phyloP scores from a whole-genome alignment of 805 yeast species.

The Clavispora phyllophila region DNA sequence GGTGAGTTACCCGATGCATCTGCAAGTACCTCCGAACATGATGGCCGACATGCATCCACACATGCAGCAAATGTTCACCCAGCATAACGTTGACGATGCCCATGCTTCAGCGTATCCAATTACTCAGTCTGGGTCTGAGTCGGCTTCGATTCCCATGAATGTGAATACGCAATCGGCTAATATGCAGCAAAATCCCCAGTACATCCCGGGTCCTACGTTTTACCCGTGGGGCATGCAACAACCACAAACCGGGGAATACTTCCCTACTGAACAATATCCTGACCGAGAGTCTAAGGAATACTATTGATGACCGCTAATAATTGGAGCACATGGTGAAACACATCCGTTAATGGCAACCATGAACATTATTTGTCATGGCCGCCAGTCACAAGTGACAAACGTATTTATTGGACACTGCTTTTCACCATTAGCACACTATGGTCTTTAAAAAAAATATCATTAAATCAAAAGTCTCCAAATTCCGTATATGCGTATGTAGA shows the following conservation, averaged over 20 bases:
- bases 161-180: neutral
- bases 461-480: neutral
- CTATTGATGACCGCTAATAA: neutral
- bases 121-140: neutral
- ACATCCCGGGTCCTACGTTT: neutral
- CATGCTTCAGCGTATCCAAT: neutral
- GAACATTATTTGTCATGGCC: too few relatives aligned
- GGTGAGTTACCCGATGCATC: neutral
- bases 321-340: neutral
- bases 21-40: neutral
- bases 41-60: neutral
- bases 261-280: neutral
- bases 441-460: too few relatives aligned
- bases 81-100: neutral
- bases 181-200: neutral
- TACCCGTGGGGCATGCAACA: neutral
- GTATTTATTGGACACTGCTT: too few relatives aligned
- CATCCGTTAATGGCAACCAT: too few relatives aligned
- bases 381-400: too few relatives aligned
- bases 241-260: neutral
- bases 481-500: neutral
- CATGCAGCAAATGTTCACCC: neutral
- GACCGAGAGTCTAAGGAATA: neutral
- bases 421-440: too few relatives aligned
- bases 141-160: neutral